A percentile compares a stretch with the other conserved stretches of the same genome.
These are phyloP conservation scores for Leptosphaerulina australis DNA, from an alignment of 2,329 filamentous ascomycete genomes.

Conservation along the genomic window DNA sequence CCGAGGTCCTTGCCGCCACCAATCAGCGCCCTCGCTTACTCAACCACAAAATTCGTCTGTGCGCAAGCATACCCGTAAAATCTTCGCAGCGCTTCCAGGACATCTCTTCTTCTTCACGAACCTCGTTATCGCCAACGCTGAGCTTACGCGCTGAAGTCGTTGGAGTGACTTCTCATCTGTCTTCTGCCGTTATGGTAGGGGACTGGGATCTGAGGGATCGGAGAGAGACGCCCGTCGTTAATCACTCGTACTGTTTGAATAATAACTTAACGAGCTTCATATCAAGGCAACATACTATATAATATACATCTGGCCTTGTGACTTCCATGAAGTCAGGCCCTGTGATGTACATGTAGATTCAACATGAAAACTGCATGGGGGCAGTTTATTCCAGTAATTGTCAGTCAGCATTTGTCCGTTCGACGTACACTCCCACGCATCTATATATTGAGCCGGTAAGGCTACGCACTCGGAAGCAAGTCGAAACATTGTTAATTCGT, in stretches of 20 bases:
- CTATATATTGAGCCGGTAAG: too few species aligned
- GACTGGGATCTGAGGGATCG: constrained; percentile 48
- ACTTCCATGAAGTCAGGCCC: not conserved
- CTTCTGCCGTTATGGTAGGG: constrained; percentile 51
- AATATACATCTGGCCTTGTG: not conserved
- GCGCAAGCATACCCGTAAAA: constrained; percentile 35
- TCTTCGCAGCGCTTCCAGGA: constrained; percentile 34
- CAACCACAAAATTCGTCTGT: constrained; percentile 5
- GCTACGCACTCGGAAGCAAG: not conserved
- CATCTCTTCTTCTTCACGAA: constrained; percentile 41
- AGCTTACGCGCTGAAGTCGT: constrained; percentile 44
- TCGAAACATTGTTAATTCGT: not conserved
- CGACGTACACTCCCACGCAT: too few species aligned
- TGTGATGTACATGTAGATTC: too few species aligned
- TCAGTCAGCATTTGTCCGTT: too few species aligned
- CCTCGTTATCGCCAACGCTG: constrained; percentile 49
- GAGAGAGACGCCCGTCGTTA: constrained; percentile 60
- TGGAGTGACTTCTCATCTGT: constrained; percentile 45
- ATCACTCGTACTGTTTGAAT: constrained; percentile 55
- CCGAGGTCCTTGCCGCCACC: constrained; percentile 34
- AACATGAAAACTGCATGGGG: too few species aligned
- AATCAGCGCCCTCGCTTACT: constrained; percentile 34
- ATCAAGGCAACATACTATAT: constrained; percentile 56
- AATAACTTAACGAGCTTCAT: constrained; percentile 57
- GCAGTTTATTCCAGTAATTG: too few species aligned